Percentiles rank a stretch among this genome's conserved stretches.
phyloP scores from a whole-genome alignment of 495 filamentous ascomycete species.

The Hyphodiscus hymeniophilus region DNA sequence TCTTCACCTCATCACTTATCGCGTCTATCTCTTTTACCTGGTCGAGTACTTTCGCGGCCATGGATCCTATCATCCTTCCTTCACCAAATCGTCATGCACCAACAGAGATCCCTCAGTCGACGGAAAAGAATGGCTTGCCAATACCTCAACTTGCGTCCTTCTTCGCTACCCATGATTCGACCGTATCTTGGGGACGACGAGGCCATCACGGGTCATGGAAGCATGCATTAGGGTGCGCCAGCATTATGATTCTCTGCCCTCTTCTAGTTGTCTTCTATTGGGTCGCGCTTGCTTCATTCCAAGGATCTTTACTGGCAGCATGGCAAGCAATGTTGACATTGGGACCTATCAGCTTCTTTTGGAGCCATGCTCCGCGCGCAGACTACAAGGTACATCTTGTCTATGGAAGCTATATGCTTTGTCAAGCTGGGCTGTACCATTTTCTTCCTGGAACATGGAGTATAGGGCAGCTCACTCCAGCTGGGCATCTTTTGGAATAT shows the following conservation, averaged over 20 bases:
- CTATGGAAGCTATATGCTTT: constrained; percentile 13
- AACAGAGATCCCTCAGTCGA: not conserved
- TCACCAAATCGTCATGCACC: constrained; percentile 4
- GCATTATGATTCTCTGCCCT: constrained; percentile 15
- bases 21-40: too few species aligned
- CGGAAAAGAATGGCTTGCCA: constrained; percentile 6
- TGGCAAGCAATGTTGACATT: not conserved
- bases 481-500: constrained; percentile 17
- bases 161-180: constrained; percentile 14
- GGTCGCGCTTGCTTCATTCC: constrained; percentile 13
- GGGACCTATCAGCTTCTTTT: constrained; percentile 9
- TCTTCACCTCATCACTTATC: not conserved
- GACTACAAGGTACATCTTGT: not conserved
- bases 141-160: constrained; percentile 15
- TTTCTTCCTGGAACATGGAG: constrained; percentile 14
- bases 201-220: constrained; percentile 18
- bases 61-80: constrained; percentile 18
- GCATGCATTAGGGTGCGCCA: constrained; percentile 12
- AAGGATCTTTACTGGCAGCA: constrained; percentile 5
- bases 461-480: constrained; percentile 19
- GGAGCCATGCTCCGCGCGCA: constrained; percentile 3
- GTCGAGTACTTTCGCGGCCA: not conserved
- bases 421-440: constrained; percentile 11
- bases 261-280: constrained; percentile 15
- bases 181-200: constrained; percentile 16